phyloP scores from a whole-genome alignment of 345 rosid species.

The Salix koriyanagi region DNA sequence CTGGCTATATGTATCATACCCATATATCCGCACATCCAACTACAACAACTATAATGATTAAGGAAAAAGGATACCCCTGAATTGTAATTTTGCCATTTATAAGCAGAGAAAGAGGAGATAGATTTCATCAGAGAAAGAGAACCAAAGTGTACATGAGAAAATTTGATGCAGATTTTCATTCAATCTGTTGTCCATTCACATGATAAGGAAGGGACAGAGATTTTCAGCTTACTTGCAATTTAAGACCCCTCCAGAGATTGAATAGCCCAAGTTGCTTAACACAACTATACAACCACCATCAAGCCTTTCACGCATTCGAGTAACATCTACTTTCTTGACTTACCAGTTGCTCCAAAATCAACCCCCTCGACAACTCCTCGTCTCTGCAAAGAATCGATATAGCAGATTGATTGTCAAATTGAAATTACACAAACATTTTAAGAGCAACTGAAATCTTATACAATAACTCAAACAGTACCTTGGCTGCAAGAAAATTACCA shows the following conservation, averaged over 20 bases:
- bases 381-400: slow-evolving; percentile 46
- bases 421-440: not conserved
- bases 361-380: slow-evolving; percentile 91
- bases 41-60: no score
- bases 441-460: not conserved
- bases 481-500: slow-evolving; percentile 96
- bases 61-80: no score
- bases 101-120: not conserved
- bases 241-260: slow-evolving; percentile 92
- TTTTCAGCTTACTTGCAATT: slow-evolving; percentile 78
- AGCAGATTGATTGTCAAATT: not conserved
- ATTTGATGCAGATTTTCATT: not conserved
- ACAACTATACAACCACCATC: slow-evolving; percentile 77
- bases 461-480: slow-evolving; percentile 36
- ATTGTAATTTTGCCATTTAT: no score
- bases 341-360: slow-evolving; percentile 94
- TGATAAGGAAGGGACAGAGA: not conserved
- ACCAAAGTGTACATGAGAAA: not conserved
- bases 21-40: not conserved
- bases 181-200: not conserved
- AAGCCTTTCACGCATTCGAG: slow-evolving; percentile 80
- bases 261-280: slow-evolving; percentile 84
- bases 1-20: not conserved
- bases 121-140: not conserved
- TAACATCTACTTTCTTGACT: slow-evolving; percentile 83